Evolutionary conservation across 2,329 filamentous ascomycete species (phyloP).

Genomic region (Colletotrichum sansevieriae): DNA sequence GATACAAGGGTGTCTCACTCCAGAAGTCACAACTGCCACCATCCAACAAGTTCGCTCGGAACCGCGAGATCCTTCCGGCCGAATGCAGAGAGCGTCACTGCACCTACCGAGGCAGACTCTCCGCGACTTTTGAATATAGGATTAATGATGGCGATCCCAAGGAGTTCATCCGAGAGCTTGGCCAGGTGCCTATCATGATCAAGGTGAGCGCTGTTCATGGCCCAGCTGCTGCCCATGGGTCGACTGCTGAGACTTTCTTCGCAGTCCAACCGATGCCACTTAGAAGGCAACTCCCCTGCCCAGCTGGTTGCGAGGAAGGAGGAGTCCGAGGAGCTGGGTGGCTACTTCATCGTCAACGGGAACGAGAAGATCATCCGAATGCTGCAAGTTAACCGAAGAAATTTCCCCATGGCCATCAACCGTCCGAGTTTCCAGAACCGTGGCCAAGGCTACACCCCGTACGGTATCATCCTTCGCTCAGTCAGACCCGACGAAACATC

Average conservation of each 20-base stretch:
- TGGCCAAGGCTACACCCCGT: slow-evolving; percentile 88
- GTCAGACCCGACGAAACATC: slow-evolving; percentile 98
- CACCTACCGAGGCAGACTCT: slow-evolving; percentile 89
- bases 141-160: slow-evolving; percentile 89
- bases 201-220: slow-evolving; percentile 69
- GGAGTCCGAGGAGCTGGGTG: slow-evolving; percentile 94
- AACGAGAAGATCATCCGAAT: slow-evolving; percentile 97
- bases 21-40: slow-evolving; percentile 85
- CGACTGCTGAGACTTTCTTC: slow-evolving; percentile 45
- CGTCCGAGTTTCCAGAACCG: slow-evolving; percentile 91
- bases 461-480: slow-evolving; percentile 90
- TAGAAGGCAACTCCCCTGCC: slow-evolving; percentile 86
- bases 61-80: slow-evolving; percentile 88
- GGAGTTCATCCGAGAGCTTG: slow-evolving; percentile 87
- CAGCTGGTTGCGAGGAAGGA: slow-evolving; percentile 89
- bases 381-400: slow-evolving; percentile 89
- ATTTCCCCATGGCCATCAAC: slow-evolving; percentile 95
- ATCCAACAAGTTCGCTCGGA: slow-evolving; percentile 85
- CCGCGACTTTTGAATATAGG: slow-evolving; percentile 84
- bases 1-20: slow-evolving; percentile 84
- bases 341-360: slow-evolving; percentile 97
- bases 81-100: slow-evolving; percentile 95
- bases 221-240: slow-evolving; percentile 4
- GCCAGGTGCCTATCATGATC: slow-evolving; percentile 92
- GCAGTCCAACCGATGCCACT: slow-evolving; percentile 89